These are phyloP conservation scores for Talaromyces sp. DNA, from an alignment of 2,329 filamentous ascomycete genomes.

Conservation along the genomic window DNA sequence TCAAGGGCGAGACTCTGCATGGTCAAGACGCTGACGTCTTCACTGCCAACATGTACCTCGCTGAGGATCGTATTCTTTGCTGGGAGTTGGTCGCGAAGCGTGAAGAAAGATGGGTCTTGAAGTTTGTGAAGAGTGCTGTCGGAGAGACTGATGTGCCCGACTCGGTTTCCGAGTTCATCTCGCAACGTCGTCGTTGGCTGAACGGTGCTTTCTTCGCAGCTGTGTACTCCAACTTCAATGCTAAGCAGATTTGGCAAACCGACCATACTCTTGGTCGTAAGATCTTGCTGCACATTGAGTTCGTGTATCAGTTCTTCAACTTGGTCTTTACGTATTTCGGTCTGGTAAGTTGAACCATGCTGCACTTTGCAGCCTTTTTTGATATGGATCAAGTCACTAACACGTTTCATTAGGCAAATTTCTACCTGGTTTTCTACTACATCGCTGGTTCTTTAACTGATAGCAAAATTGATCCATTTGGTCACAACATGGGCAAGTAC, in stretches of 20 bases:
- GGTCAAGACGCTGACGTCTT: conserved; percentile 96
- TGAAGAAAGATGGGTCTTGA: conserved; percentile 93
- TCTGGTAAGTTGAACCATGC: conserved; percentile 51
- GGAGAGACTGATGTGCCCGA: conserved; percentile 98
- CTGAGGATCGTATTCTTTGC: conserved; percentile 97
- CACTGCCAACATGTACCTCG: conserved; percentile 98
- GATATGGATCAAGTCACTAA: conserved; percentile 14
- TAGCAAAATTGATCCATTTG: conserved; percentile 81
- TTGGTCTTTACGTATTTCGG: conserved; percentile 97
- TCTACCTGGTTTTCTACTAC: conserved; percentile 99
- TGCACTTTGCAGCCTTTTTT: background rate
- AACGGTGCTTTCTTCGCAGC: conserved; percentile 99
- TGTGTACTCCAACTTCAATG: conserved; percentile 95
- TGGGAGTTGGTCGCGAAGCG: conserved; percentile 97
- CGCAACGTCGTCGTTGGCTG: conserved; percentile 92
- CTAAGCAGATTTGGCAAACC: conserved; percentile 87
- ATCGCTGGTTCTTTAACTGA: conserved; percentile 88
- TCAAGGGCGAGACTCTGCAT: conserved; percentile 97
- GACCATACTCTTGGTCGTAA: conserved; percentile 91
- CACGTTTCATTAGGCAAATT: conserved; percentile 69
- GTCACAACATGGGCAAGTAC: conserved; percentile 77
- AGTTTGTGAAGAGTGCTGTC: conserved; percentile 94
- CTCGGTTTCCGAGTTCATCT: conserved; percentile 93
- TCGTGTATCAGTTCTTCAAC: conserved; percentile 90
- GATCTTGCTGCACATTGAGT: conserved; percentile 89